phyloP scores from a whole-genome alignment of 306 rosid species.

The Ammopiptanthus mongolicus region DNA sequence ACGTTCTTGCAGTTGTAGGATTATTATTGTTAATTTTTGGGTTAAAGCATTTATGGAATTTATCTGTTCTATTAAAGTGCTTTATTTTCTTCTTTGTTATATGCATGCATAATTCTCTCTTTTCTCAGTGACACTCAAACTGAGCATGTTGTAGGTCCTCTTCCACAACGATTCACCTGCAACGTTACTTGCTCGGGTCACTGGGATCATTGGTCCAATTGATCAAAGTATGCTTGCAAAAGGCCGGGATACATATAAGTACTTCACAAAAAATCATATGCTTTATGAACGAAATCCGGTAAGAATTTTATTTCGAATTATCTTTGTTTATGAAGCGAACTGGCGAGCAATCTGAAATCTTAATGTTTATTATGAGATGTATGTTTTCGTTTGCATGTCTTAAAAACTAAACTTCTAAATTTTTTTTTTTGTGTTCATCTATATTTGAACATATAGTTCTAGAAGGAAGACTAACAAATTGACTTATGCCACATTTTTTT shows the following conservation, averaged over 20 bases:
- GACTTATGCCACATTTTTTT: neutral
- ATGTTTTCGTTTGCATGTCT: neutral
- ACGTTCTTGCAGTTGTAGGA: too few relatives aligned
- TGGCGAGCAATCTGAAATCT: neutral
- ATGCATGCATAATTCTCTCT: neutral
- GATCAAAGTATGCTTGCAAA: slow-evolving; percentile 89
- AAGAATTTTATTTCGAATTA: slow-evolving; percentile 18
- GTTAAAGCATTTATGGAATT: neutral
- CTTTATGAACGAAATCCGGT: slow-evolving; percentile 99
- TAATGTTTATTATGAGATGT: neutral
- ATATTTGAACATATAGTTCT: neutral
- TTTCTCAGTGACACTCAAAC: slow-evolving; percentile 18
- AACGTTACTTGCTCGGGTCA: slow-evolving; percentile 88
- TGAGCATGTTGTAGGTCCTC: slow-evolving; percentile 58
- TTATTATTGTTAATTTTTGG: neutral
- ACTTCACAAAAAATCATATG: slow-evolving; percentile 95
- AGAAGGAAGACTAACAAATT: neutral
- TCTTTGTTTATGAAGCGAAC: neutral
- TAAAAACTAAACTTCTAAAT: neutral
- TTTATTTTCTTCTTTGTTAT: neutral
- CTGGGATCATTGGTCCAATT: slow-evolving; percentile 79
- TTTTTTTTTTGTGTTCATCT: neutral
- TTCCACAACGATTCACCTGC: slow-evolving; percentile 98
- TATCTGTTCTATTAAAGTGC: neutral
- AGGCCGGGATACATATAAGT: slow-evolving; percentile 89